These are phyloP conservation scores for Solanum rostratum DNA, from an alignment of 257 asterid species.

Conservation along the genomic window DNA sequence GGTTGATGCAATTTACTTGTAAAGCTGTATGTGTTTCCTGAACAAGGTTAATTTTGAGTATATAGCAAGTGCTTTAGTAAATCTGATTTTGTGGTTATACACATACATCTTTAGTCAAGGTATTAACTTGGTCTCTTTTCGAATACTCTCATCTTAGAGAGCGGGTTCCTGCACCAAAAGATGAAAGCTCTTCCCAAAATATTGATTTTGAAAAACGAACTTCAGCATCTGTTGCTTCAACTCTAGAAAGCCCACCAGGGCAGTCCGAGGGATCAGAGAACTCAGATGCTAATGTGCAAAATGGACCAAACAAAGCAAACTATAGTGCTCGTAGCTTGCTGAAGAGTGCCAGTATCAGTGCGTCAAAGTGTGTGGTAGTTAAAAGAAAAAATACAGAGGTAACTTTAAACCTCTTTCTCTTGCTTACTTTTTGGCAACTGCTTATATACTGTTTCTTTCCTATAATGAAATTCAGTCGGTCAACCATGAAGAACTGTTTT, in stretches of 20 bases:
- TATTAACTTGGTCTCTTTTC: neutral
- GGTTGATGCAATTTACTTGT: neutral
- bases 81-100: neutral
- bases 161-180: constrained; percentile 78
- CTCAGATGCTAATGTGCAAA: constrained; percentile 15
- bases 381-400: constrained; percentile 52
- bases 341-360: constrained; percentile 93
- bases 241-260: constrained; percentile 51
- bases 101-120: neutral
- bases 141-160: constrained; percentile 34
- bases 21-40: neutral
- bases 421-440: neutral
- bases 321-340: constrained; percentile 75
- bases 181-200: constrained; percentile 26
- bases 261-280: constrained; percentile 29
- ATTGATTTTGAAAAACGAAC: constrained; percentile 48
- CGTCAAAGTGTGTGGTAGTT: constrained; percentile 68
- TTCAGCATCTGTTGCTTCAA: constrained; percentile 56
- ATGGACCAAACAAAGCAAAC: constrained; percentile 34
- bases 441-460: neutral
- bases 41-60: neutral
- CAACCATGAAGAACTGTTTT: neutral
- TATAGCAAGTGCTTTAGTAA: neutral
- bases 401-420: neutral
- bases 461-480: neutral